phyloP scores from a whole-genome alignment of 257 asterid species.

The Jasminum sambac region DNA sequence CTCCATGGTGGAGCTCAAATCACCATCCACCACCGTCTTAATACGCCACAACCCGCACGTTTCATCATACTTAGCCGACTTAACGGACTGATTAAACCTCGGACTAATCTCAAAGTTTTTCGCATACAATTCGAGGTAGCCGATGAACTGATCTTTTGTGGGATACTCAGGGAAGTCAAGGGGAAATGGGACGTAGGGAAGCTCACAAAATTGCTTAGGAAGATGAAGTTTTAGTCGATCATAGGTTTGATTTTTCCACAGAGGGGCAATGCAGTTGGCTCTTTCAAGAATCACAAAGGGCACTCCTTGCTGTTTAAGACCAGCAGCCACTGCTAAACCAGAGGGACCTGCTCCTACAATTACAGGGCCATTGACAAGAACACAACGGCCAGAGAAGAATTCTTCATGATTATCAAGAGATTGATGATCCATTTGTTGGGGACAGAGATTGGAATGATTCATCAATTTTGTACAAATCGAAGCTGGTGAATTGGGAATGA shows the following conservation, averaged over 20 bases:
- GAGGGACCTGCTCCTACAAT: constrained; percentile 94
- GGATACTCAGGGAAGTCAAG: constrained; percentile 72
- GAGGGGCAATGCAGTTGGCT: constrained; percentile 90
- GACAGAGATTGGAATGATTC: constrained; percentile 48
- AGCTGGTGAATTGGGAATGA: not conserved
- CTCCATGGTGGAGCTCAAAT: constrained; percentile 35
- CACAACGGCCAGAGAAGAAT: constrained; percentile 64
- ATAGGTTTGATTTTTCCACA: constrained; percentile 81
- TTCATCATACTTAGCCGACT: constrained; percentile 61
- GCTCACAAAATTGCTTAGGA: constrained; percentile 78
- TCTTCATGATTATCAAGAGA: constrained; percentile 33
- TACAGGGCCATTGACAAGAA: constrained; percentile 87
- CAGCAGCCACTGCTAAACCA: constrained; percentile 83
- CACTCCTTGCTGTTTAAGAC: constrained; percentile 71
- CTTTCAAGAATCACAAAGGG: constrained; percentile 82
- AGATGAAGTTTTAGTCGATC: constrained; percentile 90
- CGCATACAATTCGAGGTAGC: constrained; percentile 69
- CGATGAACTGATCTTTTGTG: constrained; percentile 62
- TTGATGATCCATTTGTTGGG: constrained; percentile 30
- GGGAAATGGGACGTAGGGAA: constrained; percentile 77
- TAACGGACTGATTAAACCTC: constrained; percentile 63
- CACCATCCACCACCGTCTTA: constrained; percentile 29
- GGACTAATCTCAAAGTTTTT: constrained; percentile 55
- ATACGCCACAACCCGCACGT: constrained; percentile 83
- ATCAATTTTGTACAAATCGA: constrained; percentile 21